These are phyloP conservation scores for Triangularia verruculosa DNA, from an alignment of 2,329 filamentous ascomycete genomes.

Conservation along the genomic window DNA sequence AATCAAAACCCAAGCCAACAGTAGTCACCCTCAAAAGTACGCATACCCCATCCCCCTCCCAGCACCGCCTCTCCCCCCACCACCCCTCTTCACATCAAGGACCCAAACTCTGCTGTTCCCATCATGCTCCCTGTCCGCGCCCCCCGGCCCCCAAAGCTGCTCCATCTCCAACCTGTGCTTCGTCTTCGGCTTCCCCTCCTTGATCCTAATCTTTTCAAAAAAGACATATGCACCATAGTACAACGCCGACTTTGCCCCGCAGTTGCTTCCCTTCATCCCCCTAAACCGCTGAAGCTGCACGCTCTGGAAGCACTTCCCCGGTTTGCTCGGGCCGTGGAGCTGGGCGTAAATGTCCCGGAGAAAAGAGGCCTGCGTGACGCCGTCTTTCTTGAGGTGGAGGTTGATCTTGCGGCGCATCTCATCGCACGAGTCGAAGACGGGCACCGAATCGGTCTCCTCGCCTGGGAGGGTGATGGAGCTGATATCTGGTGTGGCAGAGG, in stretches of 20 bases:
- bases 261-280: conserved; percentile 43
- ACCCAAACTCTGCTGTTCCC: conserved; percentile 8
- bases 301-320: conserved; percentile 31
- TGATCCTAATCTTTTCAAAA: conserved; percentile 57
- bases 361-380: conserved; percentile 50
- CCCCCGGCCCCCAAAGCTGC: conserved; percentile 15
- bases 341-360: conserved; percentile 40
- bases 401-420: conserved; percentile 56
- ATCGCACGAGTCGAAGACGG: conserved; percentile 56
- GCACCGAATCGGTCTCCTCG: conserved; percentile 42
- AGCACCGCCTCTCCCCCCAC: background rate
- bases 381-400: conserved; percentile 44
- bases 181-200: conserved; percentile 49
- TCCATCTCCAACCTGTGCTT: conserved; percentile 28
- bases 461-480: conserved; percentile 41
- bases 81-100: background rate
- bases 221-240: conserved; percentile 57
- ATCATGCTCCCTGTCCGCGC: conserved; percentile 15
- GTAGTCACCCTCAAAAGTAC: background rate
- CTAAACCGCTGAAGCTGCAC: conserved; percentile 49
- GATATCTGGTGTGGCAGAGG: conserved; percentile 22
- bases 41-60: background rate
- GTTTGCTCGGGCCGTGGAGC: conserved; percentile 33
- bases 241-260: conserved; percentile 44
- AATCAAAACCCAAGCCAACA: background rate